A percentile compares a stretch with the other conserved stretches of the same genome.
Evolutionary conservation across 768 basidiomycete species (phyloP).

Genomic region (Lactifluus volemus): DNA sequence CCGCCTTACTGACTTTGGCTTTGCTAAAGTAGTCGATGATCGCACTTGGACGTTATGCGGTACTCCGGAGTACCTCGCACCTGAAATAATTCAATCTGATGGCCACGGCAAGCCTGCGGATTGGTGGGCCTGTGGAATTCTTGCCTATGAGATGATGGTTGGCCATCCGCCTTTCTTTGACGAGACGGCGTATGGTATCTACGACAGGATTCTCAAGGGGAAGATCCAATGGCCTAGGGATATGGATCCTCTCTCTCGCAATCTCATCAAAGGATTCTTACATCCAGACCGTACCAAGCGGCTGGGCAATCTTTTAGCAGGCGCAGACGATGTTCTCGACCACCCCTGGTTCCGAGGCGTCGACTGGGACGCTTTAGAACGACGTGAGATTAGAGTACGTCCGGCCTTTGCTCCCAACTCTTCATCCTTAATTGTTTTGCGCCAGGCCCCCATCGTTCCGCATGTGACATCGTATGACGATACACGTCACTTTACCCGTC

Average conservation of each 20-base stretch:
- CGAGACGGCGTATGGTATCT: slow-evolving; percentile 95
- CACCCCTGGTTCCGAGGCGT: slow-evolving; percentile 96
- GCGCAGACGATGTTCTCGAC: slow-evolving; percentile 81
- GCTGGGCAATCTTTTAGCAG: slow-evolving; percentile 87
- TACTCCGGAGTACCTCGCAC: slow-evolving; percentile 94
- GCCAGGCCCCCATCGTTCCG: slow-evolving; percentile 79
- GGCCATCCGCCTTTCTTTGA: slow-evolving; percentile 99
- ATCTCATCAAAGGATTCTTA: slow-evolving; percentile 81
- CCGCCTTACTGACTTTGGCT: slow-evolving; percentile 95
- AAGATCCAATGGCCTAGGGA: slow-evolving; percentile 85
- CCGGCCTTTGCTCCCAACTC: background rate
- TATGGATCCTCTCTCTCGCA: slow-evolving; percentile 83
- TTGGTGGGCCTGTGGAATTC: slow-evolving; percentile 98
- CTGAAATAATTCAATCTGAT: slow-evolving; percentile 95
- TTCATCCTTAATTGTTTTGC: slow-evolving; percentile 4
- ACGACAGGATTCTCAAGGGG: slow-evolving; percentile 91
- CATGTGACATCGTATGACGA: slow-evolving; percentile 73
- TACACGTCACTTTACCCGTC: slow-evolving; percentile 77
- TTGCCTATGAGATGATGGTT: slow-evolving; percentile 98
- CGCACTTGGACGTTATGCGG: slow-evolving; percentile 97
- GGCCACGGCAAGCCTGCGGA: slow-evolving; percentile 98
- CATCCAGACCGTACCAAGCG: slow-evolving; percentile 89
- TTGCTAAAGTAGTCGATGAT: slow-evolving; percentile 95
- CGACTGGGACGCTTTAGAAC: slow-evolving; percentile 83
- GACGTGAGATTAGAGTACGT: slow-evolving; percentile 75